A percentile compares a stretch with the other conserved stretches of the same genome.
phyloP scores from a whole-genome alignment of 1,139 yeast genomes.

The Yarrowia galli region DNA sequence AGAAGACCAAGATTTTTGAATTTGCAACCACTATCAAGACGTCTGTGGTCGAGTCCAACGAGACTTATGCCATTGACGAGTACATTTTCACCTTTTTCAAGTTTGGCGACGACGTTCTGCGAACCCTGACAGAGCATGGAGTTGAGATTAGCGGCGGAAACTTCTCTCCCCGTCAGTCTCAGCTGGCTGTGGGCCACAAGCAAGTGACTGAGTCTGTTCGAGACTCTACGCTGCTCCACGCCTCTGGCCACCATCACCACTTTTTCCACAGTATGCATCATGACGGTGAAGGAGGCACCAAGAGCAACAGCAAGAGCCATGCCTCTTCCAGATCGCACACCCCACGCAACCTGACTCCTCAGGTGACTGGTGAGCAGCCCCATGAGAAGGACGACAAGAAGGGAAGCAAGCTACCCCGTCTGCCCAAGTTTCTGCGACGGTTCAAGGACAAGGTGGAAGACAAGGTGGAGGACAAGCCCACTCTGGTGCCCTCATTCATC shows the following conservation, averaged over 20 bases:
- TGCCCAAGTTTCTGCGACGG: slow-evolving; percentile 35
- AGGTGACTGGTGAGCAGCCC: slow-evolving; percentile 33
- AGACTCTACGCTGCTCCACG: slow-evolving; percentile 31
- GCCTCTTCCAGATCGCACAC: slow-evolving; percentile 13
- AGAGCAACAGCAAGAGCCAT: slow-evolving; percentile 6
- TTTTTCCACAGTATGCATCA: slow-evolving; percentile 6
- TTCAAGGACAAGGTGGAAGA: slow-evolving; percentile 27
- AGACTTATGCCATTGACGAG: slow-evolving; percentile 65
- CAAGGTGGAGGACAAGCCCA: background rate
- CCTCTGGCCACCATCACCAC: slow-evolving; percentile 34
- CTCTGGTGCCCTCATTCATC: slow-evolving; percentile 15
- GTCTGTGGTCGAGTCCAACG: slow-evolving; percentile 60
- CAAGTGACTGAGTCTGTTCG: slow-evolving; percentile 27
- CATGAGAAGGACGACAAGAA: background rate
- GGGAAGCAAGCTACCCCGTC: slow-evolving; percentile 15
- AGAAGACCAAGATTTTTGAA: slow-evolving; percentile 60
- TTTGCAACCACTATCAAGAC: slow-evolving; percentile 58
- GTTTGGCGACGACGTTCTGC: slow-evolving; percentile 40
- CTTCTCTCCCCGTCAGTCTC: slow-evolving; percentile 32
- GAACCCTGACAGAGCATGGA: slow-evolving; percentile 13
- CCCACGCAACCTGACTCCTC: slow-evolving; percentile 22
- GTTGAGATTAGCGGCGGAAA: slow-evolving; percentile 23
- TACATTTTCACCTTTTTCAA: slow-evolving; percentile 72
- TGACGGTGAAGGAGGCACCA: background rate
- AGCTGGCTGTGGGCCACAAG: slow-evolving; percentile 12